Percentiles rank a stretch among this genome's conserved stretches.
These are phyloP conservation scores for Ploettnerulaceae sp. DNA, from an alignment of 2,329 filamentous ascomycete genomes.

Conservation along the genomic window DNA sequence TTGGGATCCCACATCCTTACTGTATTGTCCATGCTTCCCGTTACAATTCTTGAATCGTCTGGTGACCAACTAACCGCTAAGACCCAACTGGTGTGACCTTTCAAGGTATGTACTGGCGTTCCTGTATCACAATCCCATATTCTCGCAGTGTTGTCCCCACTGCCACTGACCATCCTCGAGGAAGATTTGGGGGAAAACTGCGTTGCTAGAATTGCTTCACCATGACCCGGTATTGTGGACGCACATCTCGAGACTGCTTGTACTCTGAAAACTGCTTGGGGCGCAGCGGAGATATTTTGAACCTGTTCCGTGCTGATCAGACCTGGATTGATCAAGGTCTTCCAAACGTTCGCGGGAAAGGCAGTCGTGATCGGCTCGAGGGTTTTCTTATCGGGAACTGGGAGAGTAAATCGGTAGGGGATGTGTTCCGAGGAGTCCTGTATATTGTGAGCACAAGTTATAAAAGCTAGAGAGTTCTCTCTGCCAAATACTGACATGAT, in stretches of 20 bases:
- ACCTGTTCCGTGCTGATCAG: slow-evolving; percentile 35
- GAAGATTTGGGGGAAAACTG: slow-evolving; percentile 80
- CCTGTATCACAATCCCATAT: slow-evolving; percentile 96
- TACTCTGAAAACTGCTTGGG: slow-evolving; percentile 90
- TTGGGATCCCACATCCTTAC: slow-evolving; percentile 86
- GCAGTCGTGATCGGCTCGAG: slow-evolving; percentile 38
- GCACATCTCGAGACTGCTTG: slow-evolving; percentile 88
- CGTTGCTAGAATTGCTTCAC: slow-evolving; percentile 80
- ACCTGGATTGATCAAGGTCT: slow-evolving; percentile 40
- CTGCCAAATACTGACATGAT: slow-evolving; percentile 51
- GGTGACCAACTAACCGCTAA: slow-evolving; percentile 83
- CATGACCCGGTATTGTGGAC: slow-evolving; percentile 83
- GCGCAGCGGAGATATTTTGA: slow-evolving; percentile 54
- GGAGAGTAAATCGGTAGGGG: slow-evolving; percentile 60
- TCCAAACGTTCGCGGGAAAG: slow-evolving; percentile 38
- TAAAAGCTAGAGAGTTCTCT: not conserved
- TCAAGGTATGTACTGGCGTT: slow-evolving; percentile 78
- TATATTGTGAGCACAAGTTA: slow-evolving; percentile 24
- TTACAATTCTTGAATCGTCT: slow-evolving; percentile 75
- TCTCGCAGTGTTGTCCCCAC: slow-evolving; percentile 83
- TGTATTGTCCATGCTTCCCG: slow-evolving; percentile 88
- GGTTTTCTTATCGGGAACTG: slow-evolving; percentile 39
- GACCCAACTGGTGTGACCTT: slow-evolving; percentile 87
- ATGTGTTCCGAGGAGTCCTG: slow-evolving; percentile 56
- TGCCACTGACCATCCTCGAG: slow-evolving; percentile 76